Conservation (phyloP, 225 moss, liverwort and hornwort species). For the Sphagnum tenellum region DNA sequence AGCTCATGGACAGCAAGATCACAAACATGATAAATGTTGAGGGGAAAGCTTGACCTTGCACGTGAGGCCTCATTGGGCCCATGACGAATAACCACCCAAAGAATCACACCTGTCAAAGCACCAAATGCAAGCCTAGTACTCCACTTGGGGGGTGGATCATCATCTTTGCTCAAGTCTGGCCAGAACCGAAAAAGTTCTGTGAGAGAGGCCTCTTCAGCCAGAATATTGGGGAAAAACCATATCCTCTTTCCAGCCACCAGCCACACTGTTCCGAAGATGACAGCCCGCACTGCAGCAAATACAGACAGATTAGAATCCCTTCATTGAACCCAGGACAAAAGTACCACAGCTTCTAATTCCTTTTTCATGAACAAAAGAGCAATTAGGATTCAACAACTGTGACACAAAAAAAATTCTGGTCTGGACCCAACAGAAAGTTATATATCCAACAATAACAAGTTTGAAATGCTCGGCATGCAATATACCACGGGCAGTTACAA, state of each 20-base stretch:
- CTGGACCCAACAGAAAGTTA: no score
- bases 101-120: conserved; percentile 38
- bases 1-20: no score
- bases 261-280: conserved; percentile 65
- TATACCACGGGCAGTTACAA: no score
- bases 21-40: no score
- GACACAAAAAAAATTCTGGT: no score
- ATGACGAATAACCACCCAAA: conserved; percentile 81
- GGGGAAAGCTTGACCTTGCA: conserved; percentile 30
- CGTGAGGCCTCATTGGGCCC: conserved; percentile 94
- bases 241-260: conserved; percentile 74
- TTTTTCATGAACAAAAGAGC: neutral
- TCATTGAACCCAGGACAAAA: conserved; percentile 5
- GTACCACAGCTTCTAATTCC: neutral
- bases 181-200: conserved; percentile 83
- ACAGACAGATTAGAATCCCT: neutral
- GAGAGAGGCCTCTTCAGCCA: conserved; percentile 84
- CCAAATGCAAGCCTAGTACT: conserved; percentile 79
- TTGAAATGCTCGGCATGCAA: no score
- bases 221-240: conserved; percentile 95
- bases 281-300: conserved; percentile 54
- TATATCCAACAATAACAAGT: no score
- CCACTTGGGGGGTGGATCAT: conserved; percentile 77
- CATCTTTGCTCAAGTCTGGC: conserved; percentile 69
- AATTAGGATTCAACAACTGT: no score